Conservation (phyloP, 306 rosid genomes). For the Abrus pulchellus region DNA sequence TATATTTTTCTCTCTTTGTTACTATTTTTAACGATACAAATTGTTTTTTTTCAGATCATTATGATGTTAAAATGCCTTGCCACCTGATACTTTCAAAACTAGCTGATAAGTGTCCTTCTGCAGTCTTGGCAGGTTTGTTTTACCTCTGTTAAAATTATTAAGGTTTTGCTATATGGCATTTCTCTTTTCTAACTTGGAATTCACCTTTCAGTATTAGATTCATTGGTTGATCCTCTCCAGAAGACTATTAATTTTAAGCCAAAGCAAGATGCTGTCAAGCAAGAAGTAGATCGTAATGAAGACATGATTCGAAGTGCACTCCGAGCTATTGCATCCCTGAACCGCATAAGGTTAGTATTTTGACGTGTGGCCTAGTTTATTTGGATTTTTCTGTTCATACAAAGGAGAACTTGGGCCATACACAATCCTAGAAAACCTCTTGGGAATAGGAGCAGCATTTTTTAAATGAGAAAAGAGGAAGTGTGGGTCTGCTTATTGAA, state of each 20-base stretch:
- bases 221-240: slow-evolving; percentile 98
- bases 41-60: slow-evolving; percentile 73
- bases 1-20: background rate
- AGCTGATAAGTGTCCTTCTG: slow-evolving; percentile 97
- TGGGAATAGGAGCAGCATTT: background rate
- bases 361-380: background rate
- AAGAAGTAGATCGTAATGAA: slow-evolving; percentile 99
- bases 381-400: background rate
- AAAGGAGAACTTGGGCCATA: background rate
- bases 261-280: slow-evolving; percentile 98
- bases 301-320: slow-evolving; percentile 99
- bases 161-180: slow-evolving; percentile 22
- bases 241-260: slow-evolving; percentile 97
- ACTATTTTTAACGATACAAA: background rate
- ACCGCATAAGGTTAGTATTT: slow-evolving; percentile 83
- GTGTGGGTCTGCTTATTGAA: background rate
- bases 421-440: background rate
- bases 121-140: slow-evolving; percentile 89
- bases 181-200: slow-evolving; percentile 38
- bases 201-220: slow-evolving; percentile 80
- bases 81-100: slow-evolving; percentile 97
- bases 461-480: background rate
- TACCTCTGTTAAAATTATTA: slow-evolving; percentile 13
- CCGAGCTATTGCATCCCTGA: slow-evolving; percentile 93
- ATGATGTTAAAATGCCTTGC: slow-evolving; percentile 99